These are phyloP conservation scores for Saturnispora hagleri DNA, from an alignment of 805 yeast species.

Conservation along the genomic window DNA sequence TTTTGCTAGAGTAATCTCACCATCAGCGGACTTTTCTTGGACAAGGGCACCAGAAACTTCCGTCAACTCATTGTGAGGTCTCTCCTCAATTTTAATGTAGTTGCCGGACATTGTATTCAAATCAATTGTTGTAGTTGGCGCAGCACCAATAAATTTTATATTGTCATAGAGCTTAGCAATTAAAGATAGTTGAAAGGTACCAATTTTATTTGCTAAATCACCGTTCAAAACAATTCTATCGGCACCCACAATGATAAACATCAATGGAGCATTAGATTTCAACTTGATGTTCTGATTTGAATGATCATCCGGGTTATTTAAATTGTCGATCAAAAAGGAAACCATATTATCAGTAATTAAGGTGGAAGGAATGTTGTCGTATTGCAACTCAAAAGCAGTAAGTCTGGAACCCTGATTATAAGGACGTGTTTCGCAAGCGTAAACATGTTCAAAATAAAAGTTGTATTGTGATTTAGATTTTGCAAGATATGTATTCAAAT, in stretches of 20 bases:
- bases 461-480: constrained; percentile 27
- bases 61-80: constrained; percentile 75
- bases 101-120: constrained; percentile 55
- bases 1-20: constrained; percentile 30
- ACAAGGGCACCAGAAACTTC: constrained; percentile 62
- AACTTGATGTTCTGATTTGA: constrained; percentile 17
- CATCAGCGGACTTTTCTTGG: constrained; percentile 16
- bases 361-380: constrained; percentile 82
- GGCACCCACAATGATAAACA: constrained; percentile 88
- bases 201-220: constrained; percentile 94
- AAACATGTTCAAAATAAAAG: constrained; percentile 58
- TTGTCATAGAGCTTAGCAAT: constrained; percentile 55
- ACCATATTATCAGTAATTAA: constrained; percentile 89
- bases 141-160: constrained; percentile 85
- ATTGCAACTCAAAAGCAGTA: constrained; percentile 83
- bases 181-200: constrained; percentile 81
- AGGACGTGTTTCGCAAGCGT: constrained; percentile 91
- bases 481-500: constrained; percentile 36
- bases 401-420: constrained; percentile 93
- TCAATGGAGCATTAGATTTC: constrained; percentile 51
- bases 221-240: constrained; percentile 91
- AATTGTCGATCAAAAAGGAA: constrained; percentile 55
- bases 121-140: constrained; percentile 90
- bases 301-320: constrained; percentile 21
- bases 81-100: constrained; percentile 75